Base-by-base conservation (phyloP, 306 rosid genomes). In the Myrica gale region DNA sequence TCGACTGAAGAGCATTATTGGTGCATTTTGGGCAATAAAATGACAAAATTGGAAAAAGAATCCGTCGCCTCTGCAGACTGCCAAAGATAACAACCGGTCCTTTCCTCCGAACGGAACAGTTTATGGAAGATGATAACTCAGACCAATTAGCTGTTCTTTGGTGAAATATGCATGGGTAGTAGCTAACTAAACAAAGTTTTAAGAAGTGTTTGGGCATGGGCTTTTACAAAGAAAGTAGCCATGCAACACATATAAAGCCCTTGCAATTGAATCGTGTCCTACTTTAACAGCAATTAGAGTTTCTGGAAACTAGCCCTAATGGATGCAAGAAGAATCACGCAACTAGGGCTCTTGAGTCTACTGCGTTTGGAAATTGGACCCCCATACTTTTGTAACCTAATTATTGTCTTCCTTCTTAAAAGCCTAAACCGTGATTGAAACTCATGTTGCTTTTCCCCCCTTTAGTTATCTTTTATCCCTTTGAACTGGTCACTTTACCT, bases 351-450 rank as follows among this genome's bases (percentile, higher is more conserved):
- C 5, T 42, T 41, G 23, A 20, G 53, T 55, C 81, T 68, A 2
- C 85, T 54, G 71, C 74, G 80, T 65, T 84, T 71, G 83, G 60
- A 81, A 26, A 26, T 26, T 0, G 32, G 55, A 78, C 76, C 48
- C 52, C 73, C 52, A 47, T 70, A 46, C 58, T 84, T 78, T 71
- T 45, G 68, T 69, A 73, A 70, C 21, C 81, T 81, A 85, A 88
- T 89, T 83, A 82, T 84, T 81, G 71, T 58, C 81, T 55, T 62
- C 78, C 66, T 88, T 79, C 87, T 86, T 72, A 79, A 88, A 90
- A 90, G 88, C 80, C 87, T 88, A 86, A 85, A 88, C 73, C 37
- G 44, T 69, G 72, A 85, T 82, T 85, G 73, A 85, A 88, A 54
- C 70, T 81, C 58, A 70, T 69, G 56, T 75, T 57, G 69, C 78